Evolutionary conservation across 768 basidiomycete species (phyloP).

Genomic region (Pleurotus platypus): DNA sequence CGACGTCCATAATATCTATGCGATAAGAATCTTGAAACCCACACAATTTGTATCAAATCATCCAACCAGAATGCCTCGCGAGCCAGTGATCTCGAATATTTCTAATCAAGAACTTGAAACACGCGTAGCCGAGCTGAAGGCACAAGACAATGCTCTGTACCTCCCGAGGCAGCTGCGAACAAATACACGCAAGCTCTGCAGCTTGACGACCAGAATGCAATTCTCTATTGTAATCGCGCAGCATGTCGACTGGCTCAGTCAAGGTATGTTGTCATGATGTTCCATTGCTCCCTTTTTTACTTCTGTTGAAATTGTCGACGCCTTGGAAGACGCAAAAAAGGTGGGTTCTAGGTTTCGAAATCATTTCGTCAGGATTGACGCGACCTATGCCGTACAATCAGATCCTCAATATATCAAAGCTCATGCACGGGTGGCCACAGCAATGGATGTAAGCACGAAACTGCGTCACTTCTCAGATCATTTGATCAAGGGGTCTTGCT

Average conservation of each 20-base stretch:
- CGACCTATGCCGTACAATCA: conserved; percentile 29
- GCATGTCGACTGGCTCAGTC: conserved; percentile 14
- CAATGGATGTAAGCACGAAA: conserved; percentile 18
- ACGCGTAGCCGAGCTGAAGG: conserved; percentile 12
- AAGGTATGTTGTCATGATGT: conserved; percentile 3
- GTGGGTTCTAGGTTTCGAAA: conserved; percentile 12
- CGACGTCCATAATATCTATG: too few relatives aligned
- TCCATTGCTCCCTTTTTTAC: neutral
- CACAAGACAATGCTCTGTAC: conserved; percentile 11
- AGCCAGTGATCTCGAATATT: too few relatives aligned
- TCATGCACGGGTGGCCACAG: conserved; percentile 36
- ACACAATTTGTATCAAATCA: too few relatives aligned
- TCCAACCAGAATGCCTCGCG: too few relatives aligned
- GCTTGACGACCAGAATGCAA: conserved; percentile 13
- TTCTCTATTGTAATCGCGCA: conserved; percentile 17
- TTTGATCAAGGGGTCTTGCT: conserved; percentile 6
- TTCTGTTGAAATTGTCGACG: conserved; percentile 21
- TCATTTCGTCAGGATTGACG: neutral
- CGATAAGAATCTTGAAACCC: too few relatives aligned
- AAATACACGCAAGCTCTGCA: conserved; percentile 13
- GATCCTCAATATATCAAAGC: conserved; percentile 39
- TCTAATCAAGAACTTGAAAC: too few relatives aligned
- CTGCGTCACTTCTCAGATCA: too few relatives aligned
- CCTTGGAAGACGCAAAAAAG: conserved; percentile 25
- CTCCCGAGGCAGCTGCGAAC: neutral